Base-by-base conservation (phyloP, 192 early-diverging fungal genomes). In the Linnemannia hyalina region DNA sequence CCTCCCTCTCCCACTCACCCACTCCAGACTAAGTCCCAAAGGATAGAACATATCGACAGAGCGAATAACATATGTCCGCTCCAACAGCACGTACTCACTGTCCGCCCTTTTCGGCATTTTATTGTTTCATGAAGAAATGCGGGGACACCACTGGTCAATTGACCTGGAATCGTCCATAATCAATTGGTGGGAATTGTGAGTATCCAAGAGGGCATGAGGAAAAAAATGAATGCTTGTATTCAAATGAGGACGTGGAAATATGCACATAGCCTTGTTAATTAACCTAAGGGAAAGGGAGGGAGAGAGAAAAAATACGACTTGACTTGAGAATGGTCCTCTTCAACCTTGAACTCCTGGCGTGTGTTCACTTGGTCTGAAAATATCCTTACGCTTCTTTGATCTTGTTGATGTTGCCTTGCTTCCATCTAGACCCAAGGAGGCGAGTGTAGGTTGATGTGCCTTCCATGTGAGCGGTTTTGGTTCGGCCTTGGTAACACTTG, bases 381-480 rank as follows among this genome's bases (percentile, higher is more conserved):
- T 26, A 49, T 85, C 75, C 78, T 85, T 80, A n/a, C 55, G 83
- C 68, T 85, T 85, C 63, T 74, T 80, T 13, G 82, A 32, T 41
- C 69, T 47, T 29, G 78, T 42, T 8, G 81, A 35, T 68, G 57
- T n/a, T 42, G 73, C 80, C 23, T 75, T 71, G 13, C 16, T 40
- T 41, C 5, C 29, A 15, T 73, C 41, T 52, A 55, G 18, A 26
- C 42, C 65, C 11, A 44, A 5, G 38, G 65, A 44, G 4, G 76
- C 22, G 20, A 75, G 69, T 36, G 26, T 70, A 4, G 81, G 52
- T 18, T 68, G 63, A 4, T 71, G 73, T 11, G 70, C 40, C 69
- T 75, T 80, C 73, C 74, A 71, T 6, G 74, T 74, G 2, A 54
- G 29, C 41, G 77, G 68, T 20, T 75, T 85, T 32, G 73, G 73